Evolutionary conservation across 306 rosid species (phyloP).

Genomic region (Mimosa bimucronata): DNA sequence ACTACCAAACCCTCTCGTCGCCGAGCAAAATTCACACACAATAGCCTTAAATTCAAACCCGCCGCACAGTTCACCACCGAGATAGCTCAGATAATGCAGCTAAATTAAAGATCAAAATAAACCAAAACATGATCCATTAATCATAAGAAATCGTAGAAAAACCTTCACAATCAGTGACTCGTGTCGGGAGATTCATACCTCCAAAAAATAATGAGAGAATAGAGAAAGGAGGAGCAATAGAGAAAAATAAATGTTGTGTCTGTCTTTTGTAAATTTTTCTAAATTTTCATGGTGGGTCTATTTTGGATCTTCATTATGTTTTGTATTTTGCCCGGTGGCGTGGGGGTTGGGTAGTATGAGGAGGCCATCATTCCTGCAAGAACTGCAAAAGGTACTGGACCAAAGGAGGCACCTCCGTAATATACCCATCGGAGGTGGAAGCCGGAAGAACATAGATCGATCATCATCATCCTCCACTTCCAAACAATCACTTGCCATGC

Average conservation of each 20-base stretch:
- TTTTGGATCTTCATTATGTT: no score
- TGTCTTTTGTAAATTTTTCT: constrained; percentile 8
- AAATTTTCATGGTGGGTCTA: constrained; percentile 4
- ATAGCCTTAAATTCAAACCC: constrained; percentile 34
- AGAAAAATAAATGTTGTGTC: constrained; percentile 31
- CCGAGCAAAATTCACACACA: no score
- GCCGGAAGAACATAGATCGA: no score
- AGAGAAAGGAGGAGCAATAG: constrained; percentile 20
- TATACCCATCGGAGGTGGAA: no score
- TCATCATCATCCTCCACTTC: no score
- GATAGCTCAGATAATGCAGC: constrained; percentile 31
- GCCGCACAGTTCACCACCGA: constrained; percentile 41
- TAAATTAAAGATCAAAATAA: constrained; percentile 43
- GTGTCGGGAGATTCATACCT: constrained; percentile 12
- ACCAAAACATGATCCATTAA: constrained; percentile 27
- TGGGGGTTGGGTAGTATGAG: no score
- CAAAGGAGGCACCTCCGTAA: no score
- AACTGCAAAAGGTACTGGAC: no score
- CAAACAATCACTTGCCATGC: no score
- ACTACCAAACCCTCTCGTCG: no score
- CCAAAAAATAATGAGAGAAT: constrained; percentile 31
- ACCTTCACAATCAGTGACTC: not conserved
- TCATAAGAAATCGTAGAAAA: not conserved
- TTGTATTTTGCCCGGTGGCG: no score
- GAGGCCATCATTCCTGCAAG: no score